Evolutionary conservation across 2,329 filamentous ascomycete genomes (phyloP).

Genomic region (Fusarium globosum): DNA sequence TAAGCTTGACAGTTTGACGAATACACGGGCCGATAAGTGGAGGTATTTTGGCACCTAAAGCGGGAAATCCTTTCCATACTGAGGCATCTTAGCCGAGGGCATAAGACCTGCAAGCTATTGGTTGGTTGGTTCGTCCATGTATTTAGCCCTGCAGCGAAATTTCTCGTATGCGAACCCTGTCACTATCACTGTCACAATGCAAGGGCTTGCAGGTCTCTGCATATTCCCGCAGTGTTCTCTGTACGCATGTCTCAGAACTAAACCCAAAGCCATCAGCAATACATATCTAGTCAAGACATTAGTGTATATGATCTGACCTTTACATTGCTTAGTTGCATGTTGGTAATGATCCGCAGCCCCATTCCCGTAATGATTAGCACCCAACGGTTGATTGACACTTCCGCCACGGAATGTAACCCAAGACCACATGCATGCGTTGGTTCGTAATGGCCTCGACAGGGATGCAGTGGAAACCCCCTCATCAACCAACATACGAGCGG

Average conservation of each 20-base stretch:
- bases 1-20: too few species aligned
- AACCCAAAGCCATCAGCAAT: not conserved
- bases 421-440: not conserved
- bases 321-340: rapidly evolving
- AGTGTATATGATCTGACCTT: not conserved
- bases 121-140: not conserved
- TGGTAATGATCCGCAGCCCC: not conserved
- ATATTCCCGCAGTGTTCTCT: not conserved
- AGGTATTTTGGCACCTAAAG: too few species aligned
- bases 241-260: not conserved
- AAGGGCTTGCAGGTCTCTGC: not conserved
- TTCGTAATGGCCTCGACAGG: not conserved
- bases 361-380: not conserved
- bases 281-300: not conserved
- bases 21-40: too few species aligned
- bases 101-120: not conserved
- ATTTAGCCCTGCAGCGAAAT: not conserved
- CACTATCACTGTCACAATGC: not conserved
- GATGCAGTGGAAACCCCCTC: not conserved
- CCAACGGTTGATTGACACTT: not conserved
- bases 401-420: not conserved
- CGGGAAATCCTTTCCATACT: too few species aligned
- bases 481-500: not conserved
- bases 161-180: not conserved
- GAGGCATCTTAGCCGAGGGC: too few species aligned